phyloP scores from a whole-genome alignment of 768 basidiomycete genomes.

The Baorangia bicolor region DNA sequence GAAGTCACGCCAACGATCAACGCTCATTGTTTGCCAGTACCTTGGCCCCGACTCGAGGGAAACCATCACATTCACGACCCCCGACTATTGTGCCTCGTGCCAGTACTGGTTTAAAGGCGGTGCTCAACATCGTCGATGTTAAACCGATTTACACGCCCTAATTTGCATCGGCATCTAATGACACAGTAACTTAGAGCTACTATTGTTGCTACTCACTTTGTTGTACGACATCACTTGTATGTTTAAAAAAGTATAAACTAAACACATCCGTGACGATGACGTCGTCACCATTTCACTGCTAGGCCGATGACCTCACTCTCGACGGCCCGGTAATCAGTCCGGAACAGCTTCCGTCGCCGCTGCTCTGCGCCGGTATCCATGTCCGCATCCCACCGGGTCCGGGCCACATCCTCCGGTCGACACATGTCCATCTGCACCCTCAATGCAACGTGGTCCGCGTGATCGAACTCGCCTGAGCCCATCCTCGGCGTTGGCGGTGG shows the following conservation, averaged over 20 bases:
- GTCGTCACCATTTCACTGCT: conserved; percentile 66
- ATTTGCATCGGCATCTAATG: conserved; percentile 22
- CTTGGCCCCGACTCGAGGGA: conserved; percentile 70
- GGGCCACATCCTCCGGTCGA: conserved; percentile 29
- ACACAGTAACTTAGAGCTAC: conserved; percentile 30
- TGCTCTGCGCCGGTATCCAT: conserved; percentile 46
- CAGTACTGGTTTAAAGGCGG: conserved; percentile 57
- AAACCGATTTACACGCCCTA: conserved; percentile 8
- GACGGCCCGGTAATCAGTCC: conserved; percentile 83
- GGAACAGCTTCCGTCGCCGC: conserved; percentile 50
- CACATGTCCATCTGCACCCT: conserved; percentile 44
- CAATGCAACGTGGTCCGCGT: conserved; percentile 39
- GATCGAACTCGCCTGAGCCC: conserved; percentile 4
- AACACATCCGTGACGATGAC: conserved; percentile 6
- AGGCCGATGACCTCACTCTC: conserved; percentile 81
- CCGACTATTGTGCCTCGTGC: conserved; percentile 57
- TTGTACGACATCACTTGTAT: conserved; percentile 19
- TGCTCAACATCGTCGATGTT: conserved; percentile 39
- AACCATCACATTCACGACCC: conserved; percentile 49
- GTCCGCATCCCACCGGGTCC: conserved; percentile 33
- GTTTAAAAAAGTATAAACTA: conserved; percentile 7
- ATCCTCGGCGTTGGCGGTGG: conserved; percentile 44
- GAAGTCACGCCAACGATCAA: neutral
- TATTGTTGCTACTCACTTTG: conserved; percentile 24
- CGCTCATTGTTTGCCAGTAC: conserved; percentile 39